Base-by-base conservation (phyloP, 2,329 filamentous ascomycete species). In the Pseudohalonectria lignicola region DNA sequence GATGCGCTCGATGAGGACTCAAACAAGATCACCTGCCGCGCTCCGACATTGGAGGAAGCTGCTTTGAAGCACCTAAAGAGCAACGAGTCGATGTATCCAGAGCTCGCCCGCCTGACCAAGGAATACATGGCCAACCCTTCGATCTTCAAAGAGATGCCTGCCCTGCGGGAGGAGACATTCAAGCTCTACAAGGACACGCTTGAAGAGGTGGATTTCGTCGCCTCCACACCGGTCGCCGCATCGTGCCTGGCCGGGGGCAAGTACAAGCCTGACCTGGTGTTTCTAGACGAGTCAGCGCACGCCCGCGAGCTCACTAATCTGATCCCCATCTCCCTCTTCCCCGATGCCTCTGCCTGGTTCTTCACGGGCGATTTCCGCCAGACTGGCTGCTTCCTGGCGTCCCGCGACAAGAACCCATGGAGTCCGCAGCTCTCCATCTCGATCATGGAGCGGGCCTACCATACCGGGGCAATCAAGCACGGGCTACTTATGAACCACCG, bases 201-300 rank as follows among this genome's bases (percentile, higher is more conserved):
- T 0, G 43, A 42, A 2, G 46, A 55, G 3, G 55, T 61, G 0
- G 64, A 68, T 34, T 67, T 68, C 37, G 53, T 69, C 2, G 63
- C 64, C 0, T 65, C 65, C 0, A 68, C 66, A 1, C 65, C 66
- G 0, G 64, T 67, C 1, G 62, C 64, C 3, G 59, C 62, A 0
- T 57, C 53, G 4, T 56, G 56, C 0, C 45, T 49, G 0, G 63
- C 68, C 25, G 46, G 53, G 0, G 54, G 51, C 2, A 50, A 86
- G 6, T 86, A 87, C 23, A 80, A 82, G 45, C 85, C 86, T 0
- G 83, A 92, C 48, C 79, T 94, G 45, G 76, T 92, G 1, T 88
- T 94, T 52, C 84, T 93, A 45, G 86, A 88, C 31, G 86, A 93
- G 54, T 61, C 63, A 0, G 61, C 64, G 0, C 65, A 69, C 32